Evolutionary conservation across 176 grass and related monocot species (phyloP), one percentile per base, ranked within the genome.

Genomic region (Leersia perrieri): DNA sequence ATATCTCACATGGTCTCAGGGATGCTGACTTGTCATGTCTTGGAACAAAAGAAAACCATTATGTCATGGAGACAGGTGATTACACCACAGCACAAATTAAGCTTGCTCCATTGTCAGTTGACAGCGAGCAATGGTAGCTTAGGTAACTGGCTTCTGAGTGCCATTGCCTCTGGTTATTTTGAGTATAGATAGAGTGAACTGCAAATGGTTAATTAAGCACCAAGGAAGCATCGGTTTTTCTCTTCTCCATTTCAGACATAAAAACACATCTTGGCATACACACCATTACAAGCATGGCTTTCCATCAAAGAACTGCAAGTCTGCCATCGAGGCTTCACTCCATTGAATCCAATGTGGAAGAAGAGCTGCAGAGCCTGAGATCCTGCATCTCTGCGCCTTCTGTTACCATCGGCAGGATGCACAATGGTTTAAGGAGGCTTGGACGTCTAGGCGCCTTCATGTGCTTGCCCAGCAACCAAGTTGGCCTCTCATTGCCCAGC

Each of bases 221-320:
- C 71, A 85, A 33, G 4, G 16, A 9, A 51, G 18, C 40, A 22
- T 0, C 15, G 29, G 30, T 26, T 44, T 9, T 77, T 58, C 13
- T 14, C 67, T 63, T 8, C 20, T 84, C 49, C 61, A 75, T 76
- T 49, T 18, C 61, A 75, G 11, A 35, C 45, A 80, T n/a, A n/a
- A 1, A 75, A 67, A 8, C 42, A n/a, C n/a, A n/a, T n/a, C n/a
- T n/a, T 73, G 33, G 11, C 1, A 49, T 2, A n/a, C 16, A 68
- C 44, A n/a, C n/a, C 49, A 11, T 7, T 26, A 66, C 29, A 74
- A 82, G 28, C 23, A 92, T 92, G 90, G 70, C 45, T 51, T 80
- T 63, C 67, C 91, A 87, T 78, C 60, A 78, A 49, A 79, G 84
- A 53, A 84, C 91, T 32, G 25, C 78, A 42, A 93, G 84, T 83